phyloP scores from a whole-genome alignment of 129 eudicot genomes.

The Helichrysum umbraculigerum region DNA sequence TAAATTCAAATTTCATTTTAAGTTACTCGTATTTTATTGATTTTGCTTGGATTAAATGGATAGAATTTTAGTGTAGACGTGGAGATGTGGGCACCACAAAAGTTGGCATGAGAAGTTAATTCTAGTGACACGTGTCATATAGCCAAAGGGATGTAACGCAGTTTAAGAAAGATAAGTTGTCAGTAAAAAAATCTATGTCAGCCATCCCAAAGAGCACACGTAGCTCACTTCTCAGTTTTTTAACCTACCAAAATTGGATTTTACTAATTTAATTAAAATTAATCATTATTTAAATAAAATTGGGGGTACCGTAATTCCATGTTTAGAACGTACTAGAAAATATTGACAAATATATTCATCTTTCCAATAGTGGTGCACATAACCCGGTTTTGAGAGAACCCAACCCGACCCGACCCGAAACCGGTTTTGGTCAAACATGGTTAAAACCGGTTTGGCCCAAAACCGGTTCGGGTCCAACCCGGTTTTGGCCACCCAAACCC shows the following conservation, averaged over 20 bases:
- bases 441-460: no score
- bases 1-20: no score
- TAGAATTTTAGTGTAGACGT: background rate
- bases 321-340: constrained; percentile 7
- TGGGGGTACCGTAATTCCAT: no score
- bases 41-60: no score
- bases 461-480: no score
- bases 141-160: background rate
- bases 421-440: no score
- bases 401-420: no score
- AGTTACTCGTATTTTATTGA: no score
- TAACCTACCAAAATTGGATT: background rate
- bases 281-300: no score
- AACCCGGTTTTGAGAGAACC: no score
- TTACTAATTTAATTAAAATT: background rate
- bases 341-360: background rate
- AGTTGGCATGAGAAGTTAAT: background rate
- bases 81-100: constrained; percentile 28
- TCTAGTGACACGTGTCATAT: background rate
- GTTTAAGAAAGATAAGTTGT: constrained; percentile 19
- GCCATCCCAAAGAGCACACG: constrained; percentile 19
- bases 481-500: no score
- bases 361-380: no score
- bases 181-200: constrained; percentile 10
- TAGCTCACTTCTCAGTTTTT: background rate